Base-by-base conservation (phyloP, 2,329 filamentous ascomycete genomes). In the Penicillium sp. region DNA sequence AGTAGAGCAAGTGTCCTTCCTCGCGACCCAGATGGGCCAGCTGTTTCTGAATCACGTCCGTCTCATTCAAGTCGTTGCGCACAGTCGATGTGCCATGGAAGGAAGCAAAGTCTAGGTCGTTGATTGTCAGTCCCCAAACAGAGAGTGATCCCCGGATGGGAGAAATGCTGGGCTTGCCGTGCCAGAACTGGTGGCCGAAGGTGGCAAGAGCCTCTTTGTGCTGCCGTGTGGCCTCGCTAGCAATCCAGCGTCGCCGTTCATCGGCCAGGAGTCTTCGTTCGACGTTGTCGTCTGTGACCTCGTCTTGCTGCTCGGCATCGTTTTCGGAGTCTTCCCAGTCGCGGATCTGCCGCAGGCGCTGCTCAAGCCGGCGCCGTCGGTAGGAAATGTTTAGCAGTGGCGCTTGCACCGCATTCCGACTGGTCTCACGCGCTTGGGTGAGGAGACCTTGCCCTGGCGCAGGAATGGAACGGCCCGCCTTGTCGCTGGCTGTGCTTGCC, bases 391-490 rank as follows among this genome's bases (percentile, higher is more conserved):
- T 42, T 91, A 62, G 91, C 90, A 63, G 97, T 96, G 62, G 82
- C 84, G 39, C 28, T 27, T 24, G 88, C 75, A 66, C 96, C 89
- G 63, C 86, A 83, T 77, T 90, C 94, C 88, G 91, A 96, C 80
- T 96, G 96, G 72, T 86, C 88, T 78, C 96, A 96, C 66, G 91
- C 82, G 72, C 88, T 94, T 70, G 83, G 83, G 51, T 95, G 80
- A 13, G 90, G 86, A 55, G 96, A 83, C 93, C 91, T 73, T 96
- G 88, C 28, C 91, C 93, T 48, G 91, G 91, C 48, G 91, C 91
- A 46, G 91, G 91, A 5, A 97, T 89, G 8, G 91, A 96, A 53
- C 91, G 88, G 42, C 91, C 90, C 68, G 95, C 95, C 82, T 96
- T 96, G 78, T 97, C 91, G 47, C 90, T 96, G 45, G 91, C 91